Conservation (phyloP, 345 rosid species). For the Noccaea bulbosa region DNA sequence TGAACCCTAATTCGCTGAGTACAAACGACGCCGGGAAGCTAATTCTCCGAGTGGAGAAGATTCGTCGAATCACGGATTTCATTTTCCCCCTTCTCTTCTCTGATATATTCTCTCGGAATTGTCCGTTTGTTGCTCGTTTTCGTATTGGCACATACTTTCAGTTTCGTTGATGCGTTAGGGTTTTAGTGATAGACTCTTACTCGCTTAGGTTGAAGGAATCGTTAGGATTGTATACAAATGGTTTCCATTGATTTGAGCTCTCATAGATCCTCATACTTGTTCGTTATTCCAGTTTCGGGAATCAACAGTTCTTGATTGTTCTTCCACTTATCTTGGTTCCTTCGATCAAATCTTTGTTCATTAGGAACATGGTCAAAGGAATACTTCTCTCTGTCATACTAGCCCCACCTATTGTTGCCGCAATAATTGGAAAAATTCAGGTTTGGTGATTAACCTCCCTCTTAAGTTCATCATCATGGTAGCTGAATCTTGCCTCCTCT, state of each 20-base stretch:
- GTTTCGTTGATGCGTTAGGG: neutral
- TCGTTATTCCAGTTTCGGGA: constrained; percentile 35
- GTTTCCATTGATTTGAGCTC: neutral
- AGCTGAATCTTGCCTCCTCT: too few species aligned
- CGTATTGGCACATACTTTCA: too few species aligned
- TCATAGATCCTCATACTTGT: neutral
- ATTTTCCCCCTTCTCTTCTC: neutral
- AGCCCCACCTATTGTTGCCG: constrained; percentile 91
- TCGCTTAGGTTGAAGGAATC: constrained; percentile 2
- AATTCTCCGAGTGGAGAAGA: constrained; percentile 36
- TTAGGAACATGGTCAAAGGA: constrained; percentile 87
- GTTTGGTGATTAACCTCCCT: constrained; percentile 50
- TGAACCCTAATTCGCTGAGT: constrained; percentile 44
- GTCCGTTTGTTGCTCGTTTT: too few species aligned
- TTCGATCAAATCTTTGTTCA: too few species aligned
- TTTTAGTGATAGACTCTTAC: constrained; percentile 1
- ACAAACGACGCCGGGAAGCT: constrained; percentile 50
- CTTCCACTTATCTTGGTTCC: too few species aligned
- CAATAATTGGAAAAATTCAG: constrained; percentile 84
- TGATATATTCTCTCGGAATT: constrained; percentile 42
- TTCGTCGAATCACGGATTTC: constrained; percentile 32
- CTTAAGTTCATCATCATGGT: too few species aligned
- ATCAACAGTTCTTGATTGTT: too few species aligned
- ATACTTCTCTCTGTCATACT: constrained; percentile 69
- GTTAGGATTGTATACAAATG: constrained; percentile 18